Evolutionary conservation across 306 rosid species (phyloP).

Genomic region (Lathyrus aphaca): DNA sequence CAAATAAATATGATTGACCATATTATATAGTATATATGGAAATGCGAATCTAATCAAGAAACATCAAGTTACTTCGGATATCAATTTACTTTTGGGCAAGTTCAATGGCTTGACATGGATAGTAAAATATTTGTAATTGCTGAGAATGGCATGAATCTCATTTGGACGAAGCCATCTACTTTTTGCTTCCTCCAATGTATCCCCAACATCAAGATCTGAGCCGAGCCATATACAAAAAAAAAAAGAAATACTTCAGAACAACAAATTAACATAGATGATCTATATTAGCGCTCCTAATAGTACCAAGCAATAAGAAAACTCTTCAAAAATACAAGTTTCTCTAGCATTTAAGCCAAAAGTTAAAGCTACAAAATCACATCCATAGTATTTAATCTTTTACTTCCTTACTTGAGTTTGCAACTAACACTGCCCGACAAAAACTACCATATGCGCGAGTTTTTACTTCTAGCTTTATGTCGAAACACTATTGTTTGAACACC

Average conservation of each 20-base stretch:
- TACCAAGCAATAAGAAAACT: not conserved
- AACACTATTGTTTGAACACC: not conserved
- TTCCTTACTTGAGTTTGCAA: not conserved
- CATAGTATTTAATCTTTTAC: conserved; percentile 13
- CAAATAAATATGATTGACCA: conserved; percentile 4
- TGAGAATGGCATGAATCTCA: conserved; percentile 91
- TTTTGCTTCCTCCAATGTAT: conserved; percentile 73
- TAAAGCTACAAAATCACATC: conserved; percentile 23
- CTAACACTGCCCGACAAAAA: too few species aligned
- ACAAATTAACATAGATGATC: not conserved
- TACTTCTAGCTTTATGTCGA: conserved; percentile 8
- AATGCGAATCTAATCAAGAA: conserved; percentile 31
- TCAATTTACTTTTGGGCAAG: conserved; percentile 71
- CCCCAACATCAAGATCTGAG: conserved; percentile 71
- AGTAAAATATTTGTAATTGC: conserved; percentile 74
- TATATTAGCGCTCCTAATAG: not conserved
- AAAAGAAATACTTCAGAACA: conserved; percentile 37
- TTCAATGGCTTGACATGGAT: conserved; percentile 80
- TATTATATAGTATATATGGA: conserved; percentile 13
- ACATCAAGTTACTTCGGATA: conserved; percentile 23
- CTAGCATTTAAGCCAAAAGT: conserved; percentile 19
- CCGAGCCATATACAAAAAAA: conserved; percentile 27
- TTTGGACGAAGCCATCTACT: conserved; percentile 98
- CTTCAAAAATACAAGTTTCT: conserved; percentile 18
- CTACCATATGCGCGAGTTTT: too few species aligned